These are phyloP conservation scores for Glutinoglossum americanum DNA, from an alignment of 495 filamentous ascomycete species.

Conservation along the genomic window DNA sequence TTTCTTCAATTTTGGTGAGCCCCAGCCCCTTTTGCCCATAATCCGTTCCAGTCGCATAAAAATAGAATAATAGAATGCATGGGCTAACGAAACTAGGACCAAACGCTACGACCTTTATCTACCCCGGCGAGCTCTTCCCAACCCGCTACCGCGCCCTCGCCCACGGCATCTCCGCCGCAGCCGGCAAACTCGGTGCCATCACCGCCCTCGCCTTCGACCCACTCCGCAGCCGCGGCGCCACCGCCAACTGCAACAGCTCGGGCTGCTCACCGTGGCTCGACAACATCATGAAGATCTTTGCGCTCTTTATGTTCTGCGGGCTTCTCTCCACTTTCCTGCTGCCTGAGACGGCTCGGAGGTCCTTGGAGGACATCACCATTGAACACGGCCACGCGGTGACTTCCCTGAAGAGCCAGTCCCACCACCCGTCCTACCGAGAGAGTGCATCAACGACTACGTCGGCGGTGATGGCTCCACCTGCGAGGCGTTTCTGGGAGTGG, in stretches of 20 bases:
- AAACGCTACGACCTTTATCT: constrained; percentile 21
- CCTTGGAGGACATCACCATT: constrained; percentile 11
- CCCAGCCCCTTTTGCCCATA: too few species aligned
- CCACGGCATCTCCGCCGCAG: constrained; percentile 32
- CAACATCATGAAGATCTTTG: constrained; percentile 24
- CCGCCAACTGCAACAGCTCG: background rate
- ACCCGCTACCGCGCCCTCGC: constrained; percentile 35
- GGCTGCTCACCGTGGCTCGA: constrained; percentile 7
- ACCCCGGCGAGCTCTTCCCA: constrained; percentile 38
- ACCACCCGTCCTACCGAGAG: background rate
- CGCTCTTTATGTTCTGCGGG: constrained; percentile 25
- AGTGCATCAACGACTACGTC: background rate
- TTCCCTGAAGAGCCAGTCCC: background rate
- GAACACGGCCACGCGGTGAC: background rate
- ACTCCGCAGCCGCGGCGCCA: background rate
- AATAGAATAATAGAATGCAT: background rate
- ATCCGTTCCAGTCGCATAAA: background rate
- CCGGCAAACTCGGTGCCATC: constrained; percentile 36
- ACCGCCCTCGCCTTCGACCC: constrained; percentile 29
- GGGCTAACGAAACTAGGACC: constrained; percentile 12
- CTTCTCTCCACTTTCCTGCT: constrained; percentile 29
- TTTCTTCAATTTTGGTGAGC: constrained; percentile 38
- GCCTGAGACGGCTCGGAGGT: constrained; percentile 54
- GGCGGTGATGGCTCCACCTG: background rate
- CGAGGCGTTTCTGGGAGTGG: background rate